These are phyloP conservation scores for Aspergillus terreus DNA, from an alignment of 2,329 filamentous ascomycete species.

Conservation along the genomic window DNA sequence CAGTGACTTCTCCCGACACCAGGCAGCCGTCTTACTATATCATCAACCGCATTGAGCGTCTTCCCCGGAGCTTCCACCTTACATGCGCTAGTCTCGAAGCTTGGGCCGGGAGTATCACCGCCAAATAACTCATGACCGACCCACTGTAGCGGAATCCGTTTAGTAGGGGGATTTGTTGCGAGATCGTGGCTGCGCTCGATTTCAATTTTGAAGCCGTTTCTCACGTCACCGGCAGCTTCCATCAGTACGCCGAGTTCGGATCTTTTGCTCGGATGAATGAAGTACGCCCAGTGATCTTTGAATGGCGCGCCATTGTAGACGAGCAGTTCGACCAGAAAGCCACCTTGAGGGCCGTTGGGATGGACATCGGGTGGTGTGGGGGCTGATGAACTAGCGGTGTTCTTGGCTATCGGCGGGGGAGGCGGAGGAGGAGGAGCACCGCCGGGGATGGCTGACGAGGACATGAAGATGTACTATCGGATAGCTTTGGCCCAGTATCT, in stretches of 20 bases:
- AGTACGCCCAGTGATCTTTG: slow-evolving; percentile 38
- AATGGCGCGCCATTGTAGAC: slow-evolving; percentile 31
- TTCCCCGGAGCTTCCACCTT: slow-evolving; percentile 12
- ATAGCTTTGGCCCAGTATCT: too few relatives aligned
- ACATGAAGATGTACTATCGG: too few relatives aligned
- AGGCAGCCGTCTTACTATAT: neutral
- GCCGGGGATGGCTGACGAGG: too few relatives aligned
- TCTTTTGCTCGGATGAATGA: slow-evolving; percentile 14
- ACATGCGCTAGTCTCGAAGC: slow-evolving; percentile 22
- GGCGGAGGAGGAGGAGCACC: too few relatives aligned
- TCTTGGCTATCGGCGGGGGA: too few relatives aligned
- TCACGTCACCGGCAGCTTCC: slow-evolving; percentile 31
- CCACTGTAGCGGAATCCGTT: slow-evolving; percentile 30
- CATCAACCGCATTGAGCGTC: slow-evolving; percentile 13
- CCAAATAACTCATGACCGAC: slow-evolving; percentile 20
- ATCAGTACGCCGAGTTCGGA: slow-evolving; percentile 24
- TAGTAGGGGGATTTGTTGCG: slow-evolving; percentile 12
- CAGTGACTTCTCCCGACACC: neutral
- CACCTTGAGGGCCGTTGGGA: slow-evolving; percentile 4
- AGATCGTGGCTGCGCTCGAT: slow-evolving; percentile 28
- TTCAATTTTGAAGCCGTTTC: slow-evolving; percentile 28
- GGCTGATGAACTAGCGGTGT: too few relatives aligned
- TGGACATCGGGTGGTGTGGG: neutral
- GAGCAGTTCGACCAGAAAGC: slow-evolving; percentile 27
- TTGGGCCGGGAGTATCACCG: slow-evolving; percentile 14